phyloP scores from a whole-genome alignment of 202 grass and related monocot species.

The Panicum hallii region DNA sequence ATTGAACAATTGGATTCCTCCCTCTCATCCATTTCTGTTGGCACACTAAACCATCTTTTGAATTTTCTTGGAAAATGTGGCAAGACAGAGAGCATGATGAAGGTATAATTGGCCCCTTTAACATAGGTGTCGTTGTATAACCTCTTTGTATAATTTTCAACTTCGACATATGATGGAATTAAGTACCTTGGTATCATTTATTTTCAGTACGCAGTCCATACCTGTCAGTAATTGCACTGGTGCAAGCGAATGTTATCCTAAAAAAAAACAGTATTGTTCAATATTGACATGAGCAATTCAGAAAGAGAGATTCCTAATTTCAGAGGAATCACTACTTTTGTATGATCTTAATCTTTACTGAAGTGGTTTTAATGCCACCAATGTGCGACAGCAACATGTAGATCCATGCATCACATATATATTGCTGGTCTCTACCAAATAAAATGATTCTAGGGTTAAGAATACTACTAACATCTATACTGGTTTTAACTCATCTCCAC shows the following conservation, averaged over 20 bases:
- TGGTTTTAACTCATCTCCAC: conserved; percentile 6
- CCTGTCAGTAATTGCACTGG: conserved; percentile 24
- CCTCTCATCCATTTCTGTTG: conserved; percentile 71
- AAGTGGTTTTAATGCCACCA: conserved; percentile 9
- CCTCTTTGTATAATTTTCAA: conserved; percentile 32
- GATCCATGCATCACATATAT: neutral
- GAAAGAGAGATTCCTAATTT: neutral
- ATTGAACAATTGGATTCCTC: conserved; percentile 81
- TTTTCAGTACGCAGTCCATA: conserved; percentile 29
- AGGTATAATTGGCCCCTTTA: conserved; percentile 58
- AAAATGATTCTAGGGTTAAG: neutral
- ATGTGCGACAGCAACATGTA: conserved; percentile 4
- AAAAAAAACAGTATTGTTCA: conserved; percentile 15
- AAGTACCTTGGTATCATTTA: conserved; percentile 9
- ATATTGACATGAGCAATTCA: neutral
- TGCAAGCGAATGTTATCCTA: neutral
- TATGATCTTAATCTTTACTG: conserved; percentile 2
- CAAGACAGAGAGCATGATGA: conserved; percentile 91
- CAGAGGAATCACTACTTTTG: neutral
- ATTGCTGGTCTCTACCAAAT: neutral
- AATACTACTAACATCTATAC: neutral
- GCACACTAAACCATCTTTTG: conserved; percentile 84
- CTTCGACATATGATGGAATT: neutral
- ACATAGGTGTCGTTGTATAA: neutral
- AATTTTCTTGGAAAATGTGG: conserved; percentile 94